phyloP scores from a whole-genome alignment of 2,329 filamentous ascomycete species.

The Fusarium hainanense region DNA sequence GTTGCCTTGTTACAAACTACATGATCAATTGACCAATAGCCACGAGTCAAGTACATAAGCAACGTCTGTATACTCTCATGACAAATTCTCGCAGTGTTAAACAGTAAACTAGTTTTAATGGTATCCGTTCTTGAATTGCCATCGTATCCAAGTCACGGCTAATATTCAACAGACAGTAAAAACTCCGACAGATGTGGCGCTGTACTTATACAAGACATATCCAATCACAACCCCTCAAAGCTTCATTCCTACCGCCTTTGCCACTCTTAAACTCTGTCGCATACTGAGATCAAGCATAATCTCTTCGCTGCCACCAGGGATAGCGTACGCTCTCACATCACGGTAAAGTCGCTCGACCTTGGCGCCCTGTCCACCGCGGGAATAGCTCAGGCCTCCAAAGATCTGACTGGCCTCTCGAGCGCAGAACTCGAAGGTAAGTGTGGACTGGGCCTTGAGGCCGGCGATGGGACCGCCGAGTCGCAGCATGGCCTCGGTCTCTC shows the following conservation, averaged over 20 bases:
- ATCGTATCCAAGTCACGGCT: neutral
- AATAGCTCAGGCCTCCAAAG: constrained; percentile 94
- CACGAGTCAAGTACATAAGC: neutral
- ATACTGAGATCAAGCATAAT: constrained; percentile 99
- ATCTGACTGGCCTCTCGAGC: constrained; percentile 97
- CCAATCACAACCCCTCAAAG: constrained; percentile 64
- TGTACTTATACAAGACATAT: constrained; percentile 26
- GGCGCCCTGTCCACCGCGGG: constrained; percentile 90
- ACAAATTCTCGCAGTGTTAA: neutral
- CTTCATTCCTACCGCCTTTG: constrained; percentile 95
- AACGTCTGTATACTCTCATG: neutral
- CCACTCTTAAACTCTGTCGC: constrained; percentile 87
- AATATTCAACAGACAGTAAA: constrained; percentile 4
- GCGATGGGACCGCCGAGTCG: constrained; percentile 95
- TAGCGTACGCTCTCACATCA: constrained; percentile 95
- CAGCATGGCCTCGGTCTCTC: constrained; percentile 94
- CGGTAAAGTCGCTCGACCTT: constrained; percentile 96
- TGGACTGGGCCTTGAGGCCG: constrained; percentile 91
- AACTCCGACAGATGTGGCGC: constrained; percentile 24
- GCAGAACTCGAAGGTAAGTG: constrained; percentile 96
- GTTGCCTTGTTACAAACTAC: constrained; percentile 4
- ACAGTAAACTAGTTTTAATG: neutral
- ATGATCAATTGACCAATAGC: constrained; percentile 13
- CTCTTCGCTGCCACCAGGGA: constrained; percentile 95
- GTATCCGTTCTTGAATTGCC: constrained; percentile 19